Percentiles rank a stretch among this genome's conserved stretches.
Conservation (phyloP, 352 stramenopile genomes). For the Pythium aquatile region DNA sequence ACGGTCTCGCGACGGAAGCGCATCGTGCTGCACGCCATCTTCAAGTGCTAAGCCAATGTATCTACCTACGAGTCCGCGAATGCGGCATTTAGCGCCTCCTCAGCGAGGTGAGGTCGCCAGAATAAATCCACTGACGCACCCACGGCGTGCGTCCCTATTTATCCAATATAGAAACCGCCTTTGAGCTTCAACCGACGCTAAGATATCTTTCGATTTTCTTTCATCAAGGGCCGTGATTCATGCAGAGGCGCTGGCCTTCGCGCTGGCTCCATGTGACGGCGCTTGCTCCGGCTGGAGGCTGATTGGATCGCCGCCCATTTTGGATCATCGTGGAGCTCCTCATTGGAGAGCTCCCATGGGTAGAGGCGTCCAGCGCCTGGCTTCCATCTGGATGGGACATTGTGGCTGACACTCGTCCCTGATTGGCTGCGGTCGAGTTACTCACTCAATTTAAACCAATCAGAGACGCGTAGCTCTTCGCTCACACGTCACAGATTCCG, state of each 20-base stretch:
- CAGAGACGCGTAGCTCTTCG: not conserved
- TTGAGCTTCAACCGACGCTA: not conserved
- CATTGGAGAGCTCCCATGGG: conserved; percentile 4
- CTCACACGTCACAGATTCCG: conserved; percentile 24
- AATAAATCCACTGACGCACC: not conserved
- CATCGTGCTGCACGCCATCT: conserved; percentile 26
- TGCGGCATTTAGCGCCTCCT: not conserved
- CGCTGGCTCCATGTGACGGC: not conserved
- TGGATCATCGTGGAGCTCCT: not conserved
- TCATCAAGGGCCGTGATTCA: not conserved
- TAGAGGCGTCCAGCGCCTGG: conserved; percentile 1
- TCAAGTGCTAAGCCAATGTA: conserved; percentile 15
- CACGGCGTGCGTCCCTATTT: not conserved
- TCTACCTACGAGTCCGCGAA: not conserved
- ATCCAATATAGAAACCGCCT: not conserved
- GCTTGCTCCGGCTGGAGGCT: not conserved
- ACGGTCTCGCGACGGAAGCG: conserved; percentile 14
- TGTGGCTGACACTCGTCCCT: not conserved
- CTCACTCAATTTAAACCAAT: conserved; percentile 12
- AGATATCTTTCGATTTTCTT: not conserved
- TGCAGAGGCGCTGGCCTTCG: not conserved
- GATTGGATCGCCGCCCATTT: not conserved
- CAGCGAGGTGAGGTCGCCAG: not conserved
- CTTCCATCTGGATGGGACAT: conserved; percentile 12
- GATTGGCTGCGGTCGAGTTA: conserved; percentile 7